Evolutionary conservation across 1,139 yeast genomes (phyloP), one percentile per base, ranked within the genome.

Genomic region (Suhomyces bribrorum): DNA sequence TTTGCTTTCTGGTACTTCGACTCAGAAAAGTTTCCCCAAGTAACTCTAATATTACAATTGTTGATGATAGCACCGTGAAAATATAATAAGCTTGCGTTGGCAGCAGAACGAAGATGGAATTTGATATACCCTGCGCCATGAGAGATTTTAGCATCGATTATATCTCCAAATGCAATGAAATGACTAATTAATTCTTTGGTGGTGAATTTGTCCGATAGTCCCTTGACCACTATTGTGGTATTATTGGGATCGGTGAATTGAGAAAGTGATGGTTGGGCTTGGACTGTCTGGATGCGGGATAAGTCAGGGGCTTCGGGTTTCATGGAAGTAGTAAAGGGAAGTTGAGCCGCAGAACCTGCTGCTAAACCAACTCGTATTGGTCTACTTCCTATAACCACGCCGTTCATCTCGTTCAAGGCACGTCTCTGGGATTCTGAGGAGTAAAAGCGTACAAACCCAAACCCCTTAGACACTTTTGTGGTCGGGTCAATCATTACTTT

Each of bases 391-490:
- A 87, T 65, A 58, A 81, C 71, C 18, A 74, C 72, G 3, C 95
- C 96, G 57, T 86, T 88, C 95, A 87, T 86, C 54, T 86, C 95
- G 18, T 71, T 64, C 29, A 87, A 65, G 0, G 97, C 95, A 32
- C 81, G 70, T 47, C 80, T 81, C 62, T 89, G 84, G 39, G 84
- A 86, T n/a, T 75, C 73, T 48, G 81, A 85, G 41, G 78, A 76
- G 30, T 77, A 67, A 59, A 90, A 88, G 45, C 95, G 75, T n/a
- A 89, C 92, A 62, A 90, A 89, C 1, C 97, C 97, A 63, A 86
- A 88, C 28, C 97, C 95, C 50, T 92, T 79, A 3, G 96, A 83
- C 15, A 75, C 70, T 13, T 85, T 86, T 2, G 94, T 79, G 15
- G 75, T 69, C 3, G 88, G 83, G 57, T 90, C 96, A 4, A 81